Evolutionary conservation across 108 stramenopile species (phyloP).

Genomic region (Fragilaria radians): DNA sequence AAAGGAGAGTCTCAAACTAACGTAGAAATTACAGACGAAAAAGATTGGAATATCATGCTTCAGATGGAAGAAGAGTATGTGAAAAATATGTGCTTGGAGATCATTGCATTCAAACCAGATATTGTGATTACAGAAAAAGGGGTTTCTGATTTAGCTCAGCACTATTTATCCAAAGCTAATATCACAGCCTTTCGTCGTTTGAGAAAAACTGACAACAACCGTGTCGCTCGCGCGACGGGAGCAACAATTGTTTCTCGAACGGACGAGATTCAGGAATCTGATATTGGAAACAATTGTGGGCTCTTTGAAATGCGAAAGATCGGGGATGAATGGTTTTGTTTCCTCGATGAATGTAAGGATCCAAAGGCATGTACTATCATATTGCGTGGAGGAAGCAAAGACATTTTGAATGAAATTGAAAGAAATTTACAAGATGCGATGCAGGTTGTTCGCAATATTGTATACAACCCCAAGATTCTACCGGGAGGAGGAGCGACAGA

Average conservation of each 20-base stretch:
- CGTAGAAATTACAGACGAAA: slow-evolving; percentile 97
- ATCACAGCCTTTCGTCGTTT: slow-evolving; percentile 97
- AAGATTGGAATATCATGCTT: slow-evolving; percentile 98
- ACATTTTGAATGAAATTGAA: slow-evolving; percentile 99
- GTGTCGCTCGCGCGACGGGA: slow-evolving; percentile 94
- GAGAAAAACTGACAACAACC: slow-evolving; percentile 99
- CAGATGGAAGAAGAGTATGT: slow-evolving; percentile 99
- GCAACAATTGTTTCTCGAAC: slow-evolving; percentile 97
- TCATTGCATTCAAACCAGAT: slow-evolving; percentile 97
- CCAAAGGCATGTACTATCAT: slow-evolving; percentile 99
- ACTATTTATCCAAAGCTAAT: slow-evolving; percentile 97
- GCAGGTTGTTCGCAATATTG: slow-evolving; percentile 99
- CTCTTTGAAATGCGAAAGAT: slow-evolving; percentile 99
- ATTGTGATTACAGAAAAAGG: slow-evolving; percentile 99
- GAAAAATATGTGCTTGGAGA: slow-evolving; percentile 97
- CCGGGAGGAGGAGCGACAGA: slow-evolving; percentile 99
- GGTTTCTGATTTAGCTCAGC: slow-evolving; percentile 98
- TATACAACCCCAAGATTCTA: slow-evolving; percentile 94
- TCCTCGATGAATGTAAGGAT: slow-evolving; percentile 94
- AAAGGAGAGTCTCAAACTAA: slow-evolving; percentile 99
- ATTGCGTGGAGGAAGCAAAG: slow-evolving; percentile 97
- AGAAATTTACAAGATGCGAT: slow-evolving; percentile 99
- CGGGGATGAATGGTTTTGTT: slow-evolving; percentile 97
- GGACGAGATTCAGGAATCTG: slow-evolving; percentile 97
- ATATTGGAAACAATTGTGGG: slow-evolving; percentile 98